Evolutionary conservation across 306 rosid genomes (phyloP), one percentile per base, ranked within the genome.

Genomic region (Rosa chinensis): DNA sequence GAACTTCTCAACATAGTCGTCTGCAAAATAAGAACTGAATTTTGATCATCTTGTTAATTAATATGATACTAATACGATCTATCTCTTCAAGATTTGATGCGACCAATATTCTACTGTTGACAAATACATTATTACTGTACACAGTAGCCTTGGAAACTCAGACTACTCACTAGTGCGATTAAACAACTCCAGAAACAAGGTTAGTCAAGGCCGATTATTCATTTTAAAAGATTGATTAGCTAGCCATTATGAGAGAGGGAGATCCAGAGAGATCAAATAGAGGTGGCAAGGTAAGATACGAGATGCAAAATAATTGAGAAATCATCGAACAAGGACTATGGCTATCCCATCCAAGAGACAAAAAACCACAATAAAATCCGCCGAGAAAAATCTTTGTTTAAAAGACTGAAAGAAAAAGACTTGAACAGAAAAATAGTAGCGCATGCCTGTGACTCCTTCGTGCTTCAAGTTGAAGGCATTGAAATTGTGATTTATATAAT

Each of bases 331-430:
- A 40, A 47, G 74, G 63, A 48, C 84, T 44, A 18, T 64, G 48
- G 81, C 85, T 16, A 78, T 86, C 87, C 85, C 87, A 79, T 80
- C 84, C 2, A 66, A 56, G 69, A 25, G 68, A 84, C 81, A 72
- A 73, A 32, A 77, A 56, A 62, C 32, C 6, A 47, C n/a, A 78
- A 56, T 75, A 79, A 61, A 79, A 83, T 80, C 82, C 70, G 48
- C 43, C 10, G 59, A 8, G 21, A 66, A 81, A 77, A 18, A 6
- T 83, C 78, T 70, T 28, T 76, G 62, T 83, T 66, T 67, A 32
- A 32, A 39, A 55, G 20, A 59, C 48, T 14, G 42, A 16, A 61
- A 47, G 69, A 55, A n/a, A 79, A 50, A 50, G 53, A 50, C n/a
- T 43, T 1, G 18, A 53, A 39, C 28, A 79, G 53, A 79, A 70